Evolutionary conservation across 192 early-diverging fungal species (phyloP), one percentile per base, ranked within the genome.

Genomic region (Coemansia sp.): DNA sequence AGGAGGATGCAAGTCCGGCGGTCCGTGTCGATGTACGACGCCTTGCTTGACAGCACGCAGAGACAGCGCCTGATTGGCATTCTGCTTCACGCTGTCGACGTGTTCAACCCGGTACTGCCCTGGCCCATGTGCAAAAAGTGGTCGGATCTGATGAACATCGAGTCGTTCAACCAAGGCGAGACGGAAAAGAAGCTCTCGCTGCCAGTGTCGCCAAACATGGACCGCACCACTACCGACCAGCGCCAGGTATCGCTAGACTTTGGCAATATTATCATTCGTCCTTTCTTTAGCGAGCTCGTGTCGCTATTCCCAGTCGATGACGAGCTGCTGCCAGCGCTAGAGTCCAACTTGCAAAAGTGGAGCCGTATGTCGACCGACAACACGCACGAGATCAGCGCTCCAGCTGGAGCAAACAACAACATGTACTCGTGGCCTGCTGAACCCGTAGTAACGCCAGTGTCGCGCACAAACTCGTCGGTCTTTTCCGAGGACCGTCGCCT

Each of bases 111-210:
- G 0, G 88, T 92, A 31, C 84, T 93, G 56, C 94, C 94, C 4
- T 94, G 91, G 89, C 74, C 72, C 0, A 86, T 95, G 64, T 96
- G 93, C 80, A 91, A 93, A 69, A 87, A 84, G 51, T 98, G 96
- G 96, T 93, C 94, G 0, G 90, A 93, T 78, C 69, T 92, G 55
- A 91, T 98, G 9, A 89, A 93, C 5, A 72, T 86, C 62, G 96
- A 98, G 72, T 98, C 95, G 55, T 93, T 93, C 68, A 62, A 84
- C 42, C 96, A 98, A 61, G 94, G 94, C 15, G 94, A 98, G 36
- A 64, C 88, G 41, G 96, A 98, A 69, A 90, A 91, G 74, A 38
- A 76, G 9, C 85, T 90, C 29, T 75, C 81, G 58, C 70, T 98
- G 31, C 93, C 92, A 0, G 80, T 96, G 7, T 93, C 93, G 0